Evolutionary conservation across 345 rosid species (phyloP).

Genomic region (Orychophragmus violaceus): DNA sequence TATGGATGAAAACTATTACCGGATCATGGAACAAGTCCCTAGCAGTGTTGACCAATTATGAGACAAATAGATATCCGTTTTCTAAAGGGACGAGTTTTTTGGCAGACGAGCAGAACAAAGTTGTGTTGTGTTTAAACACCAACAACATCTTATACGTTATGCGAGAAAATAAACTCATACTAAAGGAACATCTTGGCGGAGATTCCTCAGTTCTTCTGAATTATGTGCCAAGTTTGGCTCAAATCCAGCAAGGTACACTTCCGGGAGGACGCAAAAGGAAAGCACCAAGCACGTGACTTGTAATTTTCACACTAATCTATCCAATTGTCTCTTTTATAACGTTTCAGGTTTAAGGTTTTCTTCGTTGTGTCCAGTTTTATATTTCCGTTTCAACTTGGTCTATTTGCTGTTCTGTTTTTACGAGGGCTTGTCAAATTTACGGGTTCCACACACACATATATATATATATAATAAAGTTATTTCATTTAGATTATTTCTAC

Average conservation of each 20-base stretch:
- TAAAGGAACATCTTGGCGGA: background rate
- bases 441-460: too few species aligned
- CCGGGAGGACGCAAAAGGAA: background rate
- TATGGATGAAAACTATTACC: background rate
- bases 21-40: background rate
- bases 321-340: background rate
- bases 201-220: background rate
- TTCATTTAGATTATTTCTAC: too few species aligned
- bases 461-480: too few species aligned
- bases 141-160: background rate
- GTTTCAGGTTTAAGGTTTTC: too few species aligned
- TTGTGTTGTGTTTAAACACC: background rate
- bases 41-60: background rate
- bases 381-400: too few species aligned
- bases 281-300: background rate
- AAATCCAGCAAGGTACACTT: background rate
- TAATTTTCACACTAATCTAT: too few species aligned
- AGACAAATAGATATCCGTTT: too few species aligned
- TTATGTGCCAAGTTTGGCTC: background rate
- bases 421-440: too few species aligned
- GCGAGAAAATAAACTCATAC: background rate
- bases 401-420: too few species aligned
- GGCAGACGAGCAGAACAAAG: background rate
- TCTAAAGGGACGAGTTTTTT: background rate
- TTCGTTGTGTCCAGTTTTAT: too few species aligned